phyloP scores from a whole-genome alignment of 1,139 yeast species.

The Saccharomyces hybrid region DNA sequence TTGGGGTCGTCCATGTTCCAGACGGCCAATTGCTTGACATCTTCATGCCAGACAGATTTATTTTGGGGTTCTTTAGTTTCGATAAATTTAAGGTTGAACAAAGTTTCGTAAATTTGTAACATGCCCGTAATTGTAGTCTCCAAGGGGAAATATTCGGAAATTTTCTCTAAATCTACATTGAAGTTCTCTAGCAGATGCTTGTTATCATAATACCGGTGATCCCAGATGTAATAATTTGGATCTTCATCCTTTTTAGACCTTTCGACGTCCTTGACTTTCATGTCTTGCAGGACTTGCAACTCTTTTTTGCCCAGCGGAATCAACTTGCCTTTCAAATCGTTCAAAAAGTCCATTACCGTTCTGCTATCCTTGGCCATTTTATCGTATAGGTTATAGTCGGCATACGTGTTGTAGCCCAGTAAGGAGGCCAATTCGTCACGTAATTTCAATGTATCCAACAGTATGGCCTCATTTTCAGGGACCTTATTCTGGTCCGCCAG shows the following conservation, averaged over 20 bases:
- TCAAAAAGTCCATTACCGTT: constrained; percentile 52
- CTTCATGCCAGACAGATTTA: constrained; percentile 61
- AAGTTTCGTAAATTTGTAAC: constrained; percentile 60
- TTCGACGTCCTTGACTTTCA: constrained; percentile 49
- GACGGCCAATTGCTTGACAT: constrained; percentile 67
- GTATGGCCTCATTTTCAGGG: constrained; percentile 52
- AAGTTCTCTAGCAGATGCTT: constrained; percentile 57
- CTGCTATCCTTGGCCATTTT: constrained; percentile 69
- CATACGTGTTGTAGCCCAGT: constrained; percentile 59
- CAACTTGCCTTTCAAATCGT: constrained; percentile 52
- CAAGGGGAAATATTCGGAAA: constrained; percentile 74
- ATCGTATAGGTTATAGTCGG: constrained; percentile 64
- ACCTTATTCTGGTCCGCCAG: constrained; percentile 61
- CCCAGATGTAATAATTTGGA: constrained; percentile 64
- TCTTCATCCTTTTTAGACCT: constrained; percentile 37
- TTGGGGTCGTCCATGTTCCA: constrained; percentile 50
- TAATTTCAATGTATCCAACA: constrained; percentile 50
- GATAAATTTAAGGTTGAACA: constrained; percentile 61
- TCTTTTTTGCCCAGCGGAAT: constrained; percentile 56
- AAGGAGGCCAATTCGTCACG: constrained; percentile 56
- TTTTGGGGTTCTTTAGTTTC: constrained; percentile 39
- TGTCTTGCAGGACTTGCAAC: constrained; percentile 39
- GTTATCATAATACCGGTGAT: constrained; percentile 57
- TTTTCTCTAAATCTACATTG: constrained; percentile 62
- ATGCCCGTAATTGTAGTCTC: constrained; percentile 58